Conservation (phyloP, 148 eudicot genomes). For the Amaranthus cruentus region DNA sequence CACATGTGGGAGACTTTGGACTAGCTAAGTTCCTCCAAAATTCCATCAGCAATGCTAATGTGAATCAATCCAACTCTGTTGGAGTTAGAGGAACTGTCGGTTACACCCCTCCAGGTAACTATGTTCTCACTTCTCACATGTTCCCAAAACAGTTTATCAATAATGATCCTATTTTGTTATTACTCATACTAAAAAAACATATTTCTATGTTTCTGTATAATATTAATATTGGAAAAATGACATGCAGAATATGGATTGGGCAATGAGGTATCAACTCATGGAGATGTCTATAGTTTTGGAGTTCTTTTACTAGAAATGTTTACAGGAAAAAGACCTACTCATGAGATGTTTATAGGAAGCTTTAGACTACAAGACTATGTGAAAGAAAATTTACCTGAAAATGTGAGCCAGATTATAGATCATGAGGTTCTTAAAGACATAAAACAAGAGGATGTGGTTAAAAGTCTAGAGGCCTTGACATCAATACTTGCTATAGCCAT, state of each 20-base stretch:
- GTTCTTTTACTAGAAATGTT: conserved; percentile 21
- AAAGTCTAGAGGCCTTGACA: not conserved
- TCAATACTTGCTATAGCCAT: conserved; percentile 10
- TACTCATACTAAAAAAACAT: not conserved
- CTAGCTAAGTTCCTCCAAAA: conserved; percentile 30
- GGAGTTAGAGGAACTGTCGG: conserved; percentile 13
- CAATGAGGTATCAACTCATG: conserved; percentile 16
- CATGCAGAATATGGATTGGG: conserved; percentile 29
- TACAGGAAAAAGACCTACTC: conserved; percentile 24
- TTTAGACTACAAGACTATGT: conserved; percentile 12
- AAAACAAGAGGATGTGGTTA: not conserved
- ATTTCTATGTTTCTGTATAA: not conserved
- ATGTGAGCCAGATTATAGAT: conserved; percentile 6
- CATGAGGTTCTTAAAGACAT: conserved; percentile 7
- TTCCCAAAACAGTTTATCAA: no score
- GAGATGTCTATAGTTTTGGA: conserved; percentile 26
- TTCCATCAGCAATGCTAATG: not conserved
- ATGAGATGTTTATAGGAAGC: conserved; percentile 10
- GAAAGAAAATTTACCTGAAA: conserved; percentile 1
- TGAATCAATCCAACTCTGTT: conserved; percentile 13
- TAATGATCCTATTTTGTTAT: no score
- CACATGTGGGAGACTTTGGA: conserved; percentile 42
- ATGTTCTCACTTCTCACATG: no score
- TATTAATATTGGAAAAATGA: not conserved
- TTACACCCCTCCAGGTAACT: conserved; percentile 8